These are phyloP conservation scores for Cadophora luteo-olivacea DNA, from an alignment of 2,329 filamentous ascomycete species.

Conservation along the genomic window DNA sequence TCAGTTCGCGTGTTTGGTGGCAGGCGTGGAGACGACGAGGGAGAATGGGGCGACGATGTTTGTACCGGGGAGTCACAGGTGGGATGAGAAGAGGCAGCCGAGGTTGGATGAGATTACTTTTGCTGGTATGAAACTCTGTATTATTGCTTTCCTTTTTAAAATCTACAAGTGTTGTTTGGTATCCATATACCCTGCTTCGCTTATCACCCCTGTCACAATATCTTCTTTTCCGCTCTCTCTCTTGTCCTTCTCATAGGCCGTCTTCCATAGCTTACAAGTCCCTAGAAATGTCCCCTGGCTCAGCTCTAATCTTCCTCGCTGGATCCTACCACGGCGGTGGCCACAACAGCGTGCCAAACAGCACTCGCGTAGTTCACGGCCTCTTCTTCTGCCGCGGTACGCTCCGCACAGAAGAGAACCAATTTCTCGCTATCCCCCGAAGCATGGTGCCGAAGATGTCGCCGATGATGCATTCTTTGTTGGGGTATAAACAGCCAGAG, in stretches of 20 bases:
- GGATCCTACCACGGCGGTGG: conserved; percentile 10
- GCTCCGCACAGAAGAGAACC: conserved; percentile 16
- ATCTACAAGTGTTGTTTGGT: neutral
- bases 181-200: neutral
- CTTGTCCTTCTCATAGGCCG: neutral
- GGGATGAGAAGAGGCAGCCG: conserved; percentile 9
- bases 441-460: conserved; percentile 8
- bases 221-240: neutral
- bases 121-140: neutral
- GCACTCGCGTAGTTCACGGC: neutral
- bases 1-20: conserved; percentile 13
- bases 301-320: conserved; percentile 2
- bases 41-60: conserved; percentile 13
- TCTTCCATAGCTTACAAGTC: neutral
- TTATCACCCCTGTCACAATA: neutral
- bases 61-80: conserved; percentile 2
- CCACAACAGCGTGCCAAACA: conserved; percentile 1
- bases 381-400: conserved; percentile 15
- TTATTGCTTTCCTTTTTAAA: neutral
- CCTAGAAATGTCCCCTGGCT: conserved; percentile 8
- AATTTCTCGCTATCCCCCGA: conserved; percentile 5
- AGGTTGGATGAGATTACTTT: conserved; percentile 5
- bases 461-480: neutral
- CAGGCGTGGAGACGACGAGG: conserved; percentile 3
- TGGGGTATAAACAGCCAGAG: conserved; percentile 5